Evolutionary conservation across 306 rosid species (phyloP), one percentile per base, ranked within the genome.

Genomic region (Gleditsia sinensis): DNA sequence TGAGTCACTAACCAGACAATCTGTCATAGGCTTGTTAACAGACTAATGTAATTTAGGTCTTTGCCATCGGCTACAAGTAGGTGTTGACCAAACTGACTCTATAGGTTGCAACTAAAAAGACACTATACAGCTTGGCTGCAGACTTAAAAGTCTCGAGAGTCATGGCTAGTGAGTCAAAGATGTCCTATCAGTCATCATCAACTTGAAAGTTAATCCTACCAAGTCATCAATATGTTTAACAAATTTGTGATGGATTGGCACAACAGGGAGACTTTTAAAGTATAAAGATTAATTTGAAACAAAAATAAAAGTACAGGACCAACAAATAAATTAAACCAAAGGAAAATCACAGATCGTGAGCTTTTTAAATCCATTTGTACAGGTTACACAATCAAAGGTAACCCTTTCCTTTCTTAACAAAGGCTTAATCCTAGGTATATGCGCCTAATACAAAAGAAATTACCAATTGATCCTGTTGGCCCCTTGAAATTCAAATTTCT

Each of bases 341-440:
- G 4, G 32, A 43, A 69, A 68, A 71, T 53, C 45, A 56, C 27
- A 12, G 21, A 16, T 7, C 16, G 21, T 17, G 30, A 21, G 39
- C n/a, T 42, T 57, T 57, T 56, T 19, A 30, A 7, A 56, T 70
- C 69, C 50, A 63, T 21, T n/a, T 45, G 62, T 14, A 67, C 46
- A 21, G 16, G 34, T 80, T 60, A 71, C 10, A 9, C 24, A 42
- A 33, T 19, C 6, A 40, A 27, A 23, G 48, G 59, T 49, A 64
- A 75, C 59, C 42, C 54, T 40, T 27, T 28, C 49, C 68, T 63
- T 56, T 64, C 42, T 3, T 58, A 28, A 3, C 49, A 45, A 30
- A 74, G 40, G 50, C 28, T 19, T 61, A 48, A 49, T 34, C 48
- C 7, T 28, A 40, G 27, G 58, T 51, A 39, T 32, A 6, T 43